Base-by-base conservation (phyloP, 768 basidiomycete species). In the Dioszegia crocea region DNA sequence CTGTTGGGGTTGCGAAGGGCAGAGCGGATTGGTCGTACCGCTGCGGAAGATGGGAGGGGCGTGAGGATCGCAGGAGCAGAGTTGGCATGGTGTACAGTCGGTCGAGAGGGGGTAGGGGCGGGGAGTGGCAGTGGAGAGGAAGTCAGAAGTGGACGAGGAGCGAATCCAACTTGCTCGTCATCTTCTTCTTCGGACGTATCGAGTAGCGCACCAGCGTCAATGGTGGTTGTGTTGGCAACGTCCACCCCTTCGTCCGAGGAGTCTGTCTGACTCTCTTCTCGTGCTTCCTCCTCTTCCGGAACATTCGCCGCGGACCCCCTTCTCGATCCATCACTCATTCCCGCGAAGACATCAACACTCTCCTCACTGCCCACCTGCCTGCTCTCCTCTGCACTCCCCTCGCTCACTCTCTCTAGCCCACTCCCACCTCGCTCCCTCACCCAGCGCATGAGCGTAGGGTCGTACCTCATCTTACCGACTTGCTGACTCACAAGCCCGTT, bases 391-490 rank as follows among this genome's bases (percentile, higher is more conserved):
- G 46, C 54, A 23, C 54, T 56, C 4, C 51, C 64, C 48, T 63
- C 71, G 16, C 66, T 62, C 9, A 63, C 52, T 11, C 45, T 61
- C 6, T 41, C 59, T 23, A 69, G 53, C 27, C 46, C 45, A 23
- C 82, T 80, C 16, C 50, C 62, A 6, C 46, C 45, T 12, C 82
- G 80, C 26, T 80, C 83, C 78, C 85, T 87, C 55, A 90, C 85
- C 91, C 91, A 94, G 65, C 83, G 84, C 87, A 90, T 89, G 78
- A 84, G 81, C 39, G 83, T 83, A 65, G 82, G 85, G 78, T 94
- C 92, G 65, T 86, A 92, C 50, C 88, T 79, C 92, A 97, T 94
- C 75, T 84, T 84, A 0, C 92, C 91, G 44, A 92, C 84, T 54
- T 84, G 81, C 36, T 91, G 86, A 2, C 89, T 87, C 27, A 94